Conservation (phyloP, 345 rosid species). For the Acer yangbiense region DNA sequence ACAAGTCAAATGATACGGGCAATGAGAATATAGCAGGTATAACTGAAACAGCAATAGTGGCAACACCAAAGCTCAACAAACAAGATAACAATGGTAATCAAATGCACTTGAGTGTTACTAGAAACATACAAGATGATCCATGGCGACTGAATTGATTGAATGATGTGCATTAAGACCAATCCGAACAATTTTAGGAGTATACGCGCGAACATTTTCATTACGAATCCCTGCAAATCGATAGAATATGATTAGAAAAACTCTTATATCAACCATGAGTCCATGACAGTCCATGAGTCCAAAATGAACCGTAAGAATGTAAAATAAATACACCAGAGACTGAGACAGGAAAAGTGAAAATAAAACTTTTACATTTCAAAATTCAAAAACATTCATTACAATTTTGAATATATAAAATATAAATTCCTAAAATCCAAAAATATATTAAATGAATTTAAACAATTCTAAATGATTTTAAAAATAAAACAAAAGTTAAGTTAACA, state of each 20-base stretch:
- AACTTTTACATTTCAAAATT: neutral
- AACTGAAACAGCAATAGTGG: neutral
- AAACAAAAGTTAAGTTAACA: too few relatives aligned
- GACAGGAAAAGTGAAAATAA: neutral
- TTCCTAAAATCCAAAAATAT: neutral
- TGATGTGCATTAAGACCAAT: constrained; percentile 97
- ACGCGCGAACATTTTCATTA: constrained; percentile 68
- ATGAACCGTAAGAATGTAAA: neutral
- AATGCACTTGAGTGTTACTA: constrained; percentile 12
- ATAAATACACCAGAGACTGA: neutral
- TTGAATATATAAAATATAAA: too few relatives aligned
- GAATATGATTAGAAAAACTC: constrained; percentile 1
- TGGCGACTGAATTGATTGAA: constrained; percentile 72
- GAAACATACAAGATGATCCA: constrained; percentile 88
- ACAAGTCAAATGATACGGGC: neutral
- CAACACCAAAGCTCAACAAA: neutral
- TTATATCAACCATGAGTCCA: neutral
- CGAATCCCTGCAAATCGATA: constrained; percentile 58
- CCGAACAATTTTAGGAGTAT: constrained; percentile 88
- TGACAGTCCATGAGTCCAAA: neutral
- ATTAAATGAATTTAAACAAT: neutral
- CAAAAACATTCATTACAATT: too few relatives aligned
- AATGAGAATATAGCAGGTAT: neutral
- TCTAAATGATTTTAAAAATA: neutral
- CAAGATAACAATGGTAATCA: neutral